Evolutionary conservation across 176 grass and related monocot genomes (phyloP).

Genomic region (Bothriochloa decipiens): DNA sequence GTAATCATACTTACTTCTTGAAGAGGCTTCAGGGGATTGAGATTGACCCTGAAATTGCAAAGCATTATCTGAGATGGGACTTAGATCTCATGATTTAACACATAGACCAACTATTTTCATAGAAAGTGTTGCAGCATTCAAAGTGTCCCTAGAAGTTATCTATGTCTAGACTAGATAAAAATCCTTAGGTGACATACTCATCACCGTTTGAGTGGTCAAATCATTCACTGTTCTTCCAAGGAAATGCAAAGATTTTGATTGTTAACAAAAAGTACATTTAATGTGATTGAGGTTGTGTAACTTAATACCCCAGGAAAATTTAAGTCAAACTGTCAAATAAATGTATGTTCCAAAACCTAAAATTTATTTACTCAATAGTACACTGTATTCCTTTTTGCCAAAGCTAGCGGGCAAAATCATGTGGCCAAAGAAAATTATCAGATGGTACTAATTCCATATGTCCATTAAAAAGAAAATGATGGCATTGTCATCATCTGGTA

Average conservation of each 20-base stretch:
- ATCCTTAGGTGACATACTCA: not conserved
- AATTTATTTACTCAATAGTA: not conserved
- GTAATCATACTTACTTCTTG: slow-evolving; percentile 54
- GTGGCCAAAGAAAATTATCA: not conserved
- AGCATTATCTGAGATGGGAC: slow-evolving; percentile 44
- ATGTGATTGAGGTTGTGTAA: slow-evolving; percentile 7
- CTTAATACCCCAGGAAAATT: slow-evolving; percentile 14
- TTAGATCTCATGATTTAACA: slow-evolving; percentile 51
- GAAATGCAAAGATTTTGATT: not conserved
- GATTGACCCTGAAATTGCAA: slow-evolving; percentile 41
- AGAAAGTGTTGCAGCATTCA: slow-evolving; percentile 15
- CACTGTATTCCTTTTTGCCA: not conserved
- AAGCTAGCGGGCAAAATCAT: not conserved
- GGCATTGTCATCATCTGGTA: not conserved
- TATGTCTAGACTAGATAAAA: slow-evolving; percentile 21
- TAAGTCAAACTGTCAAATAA: not conserved
- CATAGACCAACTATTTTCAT: not conserved
- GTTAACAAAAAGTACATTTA: not conserved
- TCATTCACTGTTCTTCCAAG: slow-evolving; percentile 10
- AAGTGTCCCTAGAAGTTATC: slow-evolving; percentile 17
- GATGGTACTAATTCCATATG: not conserved
- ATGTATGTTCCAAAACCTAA: slow-evolving; percentile 6
- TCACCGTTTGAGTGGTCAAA: not conserved
- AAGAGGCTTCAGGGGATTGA: slow-evolving; percentile 47
- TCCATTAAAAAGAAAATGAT: not conserved